Evolutionary conservation across 768 basidiomycete species (phyloP), one percentile per base, ranked within the genome.

Genomic region (Dendrothele bispora): DNA sequence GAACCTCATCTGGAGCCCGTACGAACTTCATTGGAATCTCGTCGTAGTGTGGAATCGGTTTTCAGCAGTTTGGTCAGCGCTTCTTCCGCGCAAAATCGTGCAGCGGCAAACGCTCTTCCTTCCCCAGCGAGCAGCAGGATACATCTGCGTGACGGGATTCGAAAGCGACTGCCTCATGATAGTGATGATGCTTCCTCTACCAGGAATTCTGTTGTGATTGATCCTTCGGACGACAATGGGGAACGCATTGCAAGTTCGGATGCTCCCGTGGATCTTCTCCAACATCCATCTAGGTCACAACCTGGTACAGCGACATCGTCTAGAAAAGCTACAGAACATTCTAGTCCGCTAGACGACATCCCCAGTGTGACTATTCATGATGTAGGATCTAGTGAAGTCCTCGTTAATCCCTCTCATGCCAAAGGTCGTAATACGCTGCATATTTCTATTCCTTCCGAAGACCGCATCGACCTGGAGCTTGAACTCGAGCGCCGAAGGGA

Each of bases 1-100:
- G 80, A 85, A 48, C 84, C 83, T 15, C 54, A 67, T 17, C 62
- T 76, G 8, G 75, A 79, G 49, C 68, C 72, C 5, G 68, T 73
- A 8, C 68, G 70, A n/a, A 67, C 66, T 43, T 82, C 80, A 18
- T 48, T 74, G 17, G 74, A 79, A 12, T 73, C 75, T 35, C 69
- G 70, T 40, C 65, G 62, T 29, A 82, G 74, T 50, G 62, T 55
- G 2, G 78, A 83, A 35, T 73, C 71, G 5, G 62, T 62, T n/a
- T 64, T 60, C 39, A 71, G 69, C 55, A 80, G 77, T 55, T 56
- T 69, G 27, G 58, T 67, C 17, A 69, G 62, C 27, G 63, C 65
- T 1, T 67, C 72, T 21, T 71, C 72, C 21, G 53, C 53, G 38
- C 58, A 61, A 12, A 54, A 51, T 3, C 53, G 57, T 27, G 42